Conservation (phyloP, 352 stramenopile species). For the Globisporangium spiculum region DNA sequence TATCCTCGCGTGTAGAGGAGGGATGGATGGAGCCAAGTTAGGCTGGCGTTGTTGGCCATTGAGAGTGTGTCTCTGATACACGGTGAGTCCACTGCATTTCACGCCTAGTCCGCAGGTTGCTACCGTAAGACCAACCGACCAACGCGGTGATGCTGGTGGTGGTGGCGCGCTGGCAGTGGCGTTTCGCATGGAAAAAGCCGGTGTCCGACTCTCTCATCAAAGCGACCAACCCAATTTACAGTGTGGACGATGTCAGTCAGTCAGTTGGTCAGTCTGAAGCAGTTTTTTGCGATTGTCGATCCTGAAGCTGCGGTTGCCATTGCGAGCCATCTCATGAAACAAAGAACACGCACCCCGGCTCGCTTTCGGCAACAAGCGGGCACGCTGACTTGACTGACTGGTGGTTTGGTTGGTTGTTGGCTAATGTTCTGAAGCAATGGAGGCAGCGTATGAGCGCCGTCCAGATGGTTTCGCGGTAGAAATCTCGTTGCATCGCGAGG, state of each 20-base stretch:
- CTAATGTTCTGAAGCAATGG: constrained; percentile 11
- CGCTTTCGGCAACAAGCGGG: background rate
- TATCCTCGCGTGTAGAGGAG: background rate
- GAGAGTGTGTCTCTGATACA: background rate
- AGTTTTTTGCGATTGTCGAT: constrained; percentile 1
- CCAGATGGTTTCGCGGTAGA: constrained; percentile 8
- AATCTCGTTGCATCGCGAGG: constrained; percentile 4
- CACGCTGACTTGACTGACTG: constrained; percentile 4
- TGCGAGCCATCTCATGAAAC: constrained; percentile 4
- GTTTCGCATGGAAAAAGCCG: background rate
- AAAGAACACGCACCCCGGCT: background rate
- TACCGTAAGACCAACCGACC: background rate
- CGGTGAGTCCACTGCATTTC: background rate
- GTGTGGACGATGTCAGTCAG: background rate
- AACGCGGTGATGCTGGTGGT: too few relatives aligned
- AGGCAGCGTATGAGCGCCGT: constrained; percentile 1
- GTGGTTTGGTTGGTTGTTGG: background rate
- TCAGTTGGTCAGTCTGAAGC: background rate
- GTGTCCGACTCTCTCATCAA: constrained; percentile 3
- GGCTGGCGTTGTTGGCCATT: background rate
- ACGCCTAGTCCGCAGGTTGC: background rate
- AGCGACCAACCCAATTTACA: background rate
- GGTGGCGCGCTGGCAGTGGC: too few relatives aligned
- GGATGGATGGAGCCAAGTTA: background rate
- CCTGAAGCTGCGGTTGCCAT: background rate